Evolutionary conservation across 306 rosid genomes (phyloP).

Genomic region (Vachellia pachyceras): DNA sequence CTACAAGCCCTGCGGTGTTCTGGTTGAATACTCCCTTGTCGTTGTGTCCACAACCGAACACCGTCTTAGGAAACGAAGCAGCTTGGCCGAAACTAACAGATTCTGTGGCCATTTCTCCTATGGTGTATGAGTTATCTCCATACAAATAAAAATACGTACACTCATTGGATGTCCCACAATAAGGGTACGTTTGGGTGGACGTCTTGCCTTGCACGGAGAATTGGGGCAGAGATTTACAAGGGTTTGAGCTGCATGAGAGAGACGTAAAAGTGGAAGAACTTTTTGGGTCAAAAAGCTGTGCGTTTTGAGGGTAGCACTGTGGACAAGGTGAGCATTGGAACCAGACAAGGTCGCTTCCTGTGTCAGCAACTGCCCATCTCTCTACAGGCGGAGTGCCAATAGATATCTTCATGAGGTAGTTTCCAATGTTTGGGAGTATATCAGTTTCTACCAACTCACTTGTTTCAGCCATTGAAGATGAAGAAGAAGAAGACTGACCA

Average conservation of each 20-base stretch:
- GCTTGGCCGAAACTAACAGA: neutral
- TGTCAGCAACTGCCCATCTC: conserved; percentile 31
- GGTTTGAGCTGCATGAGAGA: neutral
- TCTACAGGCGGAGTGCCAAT: conserved; percentile 44
- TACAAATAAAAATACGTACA: conserved; percentile 6
- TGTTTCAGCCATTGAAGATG: neutral
- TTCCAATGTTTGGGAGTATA: conserved; percentile 5
- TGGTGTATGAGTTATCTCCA: neutral
- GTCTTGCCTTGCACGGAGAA: neutral
- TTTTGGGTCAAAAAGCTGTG: conserved; percentile 12
- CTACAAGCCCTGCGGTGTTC: neutral
- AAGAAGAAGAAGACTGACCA: no score
- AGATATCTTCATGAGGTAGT: conserved; percentile 34
- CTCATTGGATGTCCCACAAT: neutral
- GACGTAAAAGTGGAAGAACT: conserved; percentile 17
- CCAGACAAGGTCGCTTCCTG: conserved; percentile 44
- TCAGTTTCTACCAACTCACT: neutral
- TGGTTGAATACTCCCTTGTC: neutral
- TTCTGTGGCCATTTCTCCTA: conserved; percentile 18
- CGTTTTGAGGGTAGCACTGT: conserved; percentile 5
- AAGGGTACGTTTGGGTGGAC: rapidly evolving
- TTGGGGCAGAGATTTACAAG: neutral
- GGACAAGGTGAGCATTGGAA: conserved; percentile 40
- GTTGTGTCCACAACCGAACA: conserved; percentile 36
- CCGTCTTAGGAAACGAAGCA: neutral